Evolutionary conservation across 768 basidiomycete genomes (phyloP).

Genomic region (Ephemerocybe angulata): DNA sequence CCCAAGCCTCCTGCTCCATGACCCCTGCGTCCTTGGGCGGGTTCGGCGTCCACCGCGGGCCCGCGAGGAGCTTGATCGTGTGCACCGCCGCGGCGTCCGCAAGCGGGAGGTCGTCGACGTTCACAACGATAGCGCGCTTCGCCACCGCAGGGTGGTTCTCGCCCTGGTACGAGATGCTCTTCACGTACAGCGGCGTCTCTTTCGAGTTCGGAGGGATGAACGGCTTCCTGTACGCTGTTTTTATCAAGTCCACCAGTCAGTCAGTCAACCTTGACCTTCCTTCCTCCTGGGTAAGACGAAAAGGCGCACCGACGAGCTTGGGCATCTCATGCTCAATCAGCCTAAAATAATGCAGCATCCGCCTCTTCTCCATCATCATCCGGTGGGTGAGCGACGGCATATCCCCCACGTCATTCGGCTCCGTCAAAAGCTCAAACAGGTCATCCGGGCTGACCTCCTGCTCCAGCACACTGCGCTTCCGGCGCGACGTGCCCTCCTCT

Average conservation of each 20-base stretch:
- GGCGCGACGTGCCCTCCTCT: too few relatives aligned
- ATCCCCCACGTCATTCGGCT: conserved; percentile 54
- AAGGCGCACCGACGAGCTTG: conserved; percentile 66
- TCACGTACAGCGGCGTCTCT: conserved; percentile 58
- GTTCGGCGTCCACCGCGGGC: conserved; percentile 77
- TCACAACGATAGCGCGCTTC: conserved; percentile 72
- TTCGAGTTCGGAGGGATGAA: conserved; percentile 63
- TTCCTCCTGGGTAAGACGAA: conserved; percentile 1
- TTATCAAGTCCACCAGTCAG: neutral
- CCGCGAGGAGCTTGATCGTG: conserved; percentile 86
- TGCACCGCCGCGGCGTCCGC: conserved; percentile 61
- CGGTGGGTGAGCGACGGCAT: conserved; percentile 68
- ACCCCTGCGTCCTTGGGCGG: conserved; percentile 71
- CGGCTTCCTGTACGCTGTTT: conserved; percentile 72
- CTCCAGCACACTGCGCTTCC: too few relatives aligned
- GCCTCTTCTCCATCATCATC: conserved; percentile 68
- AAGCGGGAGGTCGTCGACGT: conserved; percentile 73
- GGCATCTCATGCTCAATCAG: conserved; percentile 89
- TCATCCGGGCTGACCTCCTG: conserved; percentile 38
- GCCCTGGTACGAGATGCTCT: conserved; percentile 73
- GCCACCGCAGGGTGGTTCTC: conserved; percentile 67
- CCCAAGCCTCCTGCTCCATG: conserved; percentile 41
- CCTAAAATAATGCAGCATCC: conserved; percentile 72
- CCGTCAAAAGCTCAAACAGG: conserved; percentile 41
- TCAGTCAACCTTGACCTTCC: neutral